Evolutionary conservation across 2,329 filamentous ascomycete genomes (phyloP).

Genomic region (Colletotrichum karsti): DNA sequence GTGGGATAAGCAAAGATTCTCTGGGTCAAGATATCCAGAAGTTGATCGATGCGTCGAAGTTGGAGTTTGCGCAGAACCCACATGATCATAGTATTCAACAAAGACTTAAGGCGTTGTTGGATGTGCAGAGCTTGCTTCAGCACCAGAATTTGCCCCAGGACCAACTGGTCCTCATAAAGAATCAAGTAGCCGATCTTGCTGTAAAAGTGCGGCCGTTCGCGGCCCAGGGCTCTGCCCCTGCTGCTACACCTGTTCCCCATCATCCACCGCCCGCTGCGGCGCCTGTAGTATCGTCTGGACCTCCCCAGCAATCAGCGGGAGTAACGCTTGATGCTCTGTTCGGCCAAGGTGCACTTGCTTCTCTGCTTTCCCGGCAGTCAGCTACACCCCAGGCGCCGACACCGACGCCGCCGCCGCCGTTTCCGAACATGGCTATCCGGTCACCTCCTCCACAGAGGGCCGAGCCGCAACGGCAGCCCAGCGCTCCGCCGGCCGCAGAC

Average conservation of each 20-base stretch:
- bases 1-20: constrained; percentile 72
- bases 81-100: constrained; percentile 80
- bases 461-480: constrained; percentile 47
- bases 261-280: constrained; percentile 43
- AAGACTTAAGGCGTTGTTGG: constrained; percentile 84
- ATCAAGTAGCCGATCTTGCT: constrained; percentile 83
- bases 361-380: constrained; percentile 64
- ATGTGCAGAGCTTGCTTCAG: constrained; percentile 83
- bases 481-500: constrained; percentile 47
- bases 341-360: constrained; percentile 67
- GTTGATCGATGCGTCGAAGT: constrained; percentile 77
- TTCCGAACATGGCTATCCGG: constrained; percentile 50
- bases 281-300: constrained; percentile 41
- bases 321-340: constrained; percentile 68
- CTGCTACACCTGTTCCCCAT: constrained; percentile 46
- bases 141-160: constrained; percentile 80
- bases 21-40: constrained; percentile 85
- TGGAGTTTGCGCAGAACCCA: constrained; percentile 78
- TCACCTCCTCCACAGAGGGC: constrained; percentile 57
- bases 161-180: constrained; percentile 84
- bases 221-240: constrained; percentile 50
- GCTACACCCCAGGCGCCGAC: constrained; percentile 57
- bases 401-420: constrained; percentile 46
- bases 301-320: constrained; percentile 27
- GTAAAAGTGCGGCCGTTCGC: constrained; percentile 64